Base-by-base conservation (phyloP, 805 yeast species). In the Spathaspora gorwiae region DNA sequence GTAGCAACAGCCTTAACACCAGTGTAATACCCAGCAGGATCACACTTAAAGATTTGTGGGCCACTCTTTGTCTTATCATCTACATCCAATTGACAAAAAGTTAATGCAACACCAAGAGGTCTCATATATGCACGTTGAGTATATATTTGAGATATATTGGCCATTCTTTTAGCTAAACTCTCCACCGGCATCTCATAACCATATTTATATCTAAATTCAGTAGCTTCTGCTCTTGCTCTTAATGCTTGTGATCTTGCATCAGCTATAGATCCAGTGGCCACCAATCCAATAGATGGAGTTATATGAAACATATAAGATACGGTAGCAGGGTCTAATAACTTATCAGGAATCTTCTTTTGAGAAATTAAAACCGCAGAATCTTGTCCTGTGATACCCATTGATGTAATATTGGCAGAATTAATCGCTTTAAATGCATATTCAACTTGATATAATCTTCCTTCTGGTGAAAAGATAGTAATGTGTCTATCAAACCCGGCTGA, bases 121-220 rank as follows among this genome's bases (percentile, higher is more conserved):
- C 99, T 82, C 98, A 94, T 94, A 67, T 92, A 92, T 9, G 98
- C 98, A 62, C 97, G 79, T 70, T 94, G 99, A 36, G 99, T 94
- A 67, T 90, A 94, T 51, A 94, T 80, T 73, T 94, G 99, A 41
- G 96, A 86, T 61, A 90, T 71, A 64, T 94, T 94, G 45, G 98
- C 98, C 87, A 94, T 84, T 64, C 97, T 79, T 71, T 92, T 92
- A 35, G 97, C 87, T 57, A 90, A 73, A 26, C 86, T 88, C 61
- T 89, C 97, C 51, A 87, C 88, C 2, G 98, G 98, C 89, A 94
- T 90, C 61, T 88, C 97, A 63, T 90, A 94, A 35, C 99, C 99
- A 65, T 88, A 87, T 63, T 87, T 85, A 72, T 92, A 92, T 59
- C 87, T 80, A 72, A 87, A 94, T 65, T 94, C 98, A 13, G 96